Base-by-base conservation (phyloP, 2,329 filamentous ascomycete species). In the Fusarium redolens region DNA sequence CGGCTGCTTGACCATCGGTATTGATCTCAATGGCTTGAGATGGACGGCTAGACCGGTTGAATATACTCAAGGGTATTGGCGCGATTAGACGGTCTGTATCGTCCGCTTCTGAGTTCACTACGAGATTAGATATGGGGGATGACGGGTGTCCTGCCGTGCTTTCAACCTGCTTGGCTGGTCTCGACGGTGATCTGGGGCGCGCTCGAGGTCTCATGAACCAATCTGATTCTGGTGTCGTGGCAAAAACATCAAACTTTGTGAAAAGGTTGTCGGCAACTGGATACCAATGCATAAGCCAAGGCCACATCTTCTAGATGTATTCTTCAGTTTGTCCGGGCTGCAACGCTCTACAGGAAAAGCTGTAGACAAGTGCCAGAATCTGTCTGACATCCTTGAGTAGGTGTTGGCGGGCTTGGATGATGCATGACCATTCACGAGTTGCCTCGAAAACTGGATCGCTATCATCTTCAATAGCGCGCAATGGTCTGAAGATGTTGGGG, bases 381-480 rank as follows among this genome's bases (percentile, higher is more conserved):
- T 73, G 82, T 70, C 81, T 76, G 44, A 81, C 58, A 37, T 78
- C 74, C 48, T 72, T 79, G 20, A 79, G 79, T 4, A 82, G 61
- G 10, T 35, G 14, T 4, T 38, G 9, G 1, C 31, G 22, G 9
- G 74, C 65, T 57, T 82, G 81, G 5, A 75, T 31, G 14, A 73
- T 71, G 57, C 81, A 82, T 9, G 79, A 77, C 81, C 81, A 82
- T 10, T 65, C 51, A 20, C 81, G 76, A 20, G 79, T 80, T 25
- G 64, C 43, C 35, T 68, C 75, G 70, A 81, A 81, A 18, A 78
- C 1, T 15, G 33, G 40, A 51, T 82, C 78, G 15, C 62, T 68
- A 18, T 63, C 40, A 7, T 43, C 28, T 31, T 81, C 77, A 20
- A 77, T 38, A n/a, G 63, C 51, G 3, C 50, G 22, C 14, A 82